A percentile compares a stretch with the other conserved stretches of the same genome.
These are phyloP conservation scores for Talaromyces islandicus DNA, from an alignment of 2,329 filamentous ascomycete genomes.

Conservation along the genomic window DNA sequence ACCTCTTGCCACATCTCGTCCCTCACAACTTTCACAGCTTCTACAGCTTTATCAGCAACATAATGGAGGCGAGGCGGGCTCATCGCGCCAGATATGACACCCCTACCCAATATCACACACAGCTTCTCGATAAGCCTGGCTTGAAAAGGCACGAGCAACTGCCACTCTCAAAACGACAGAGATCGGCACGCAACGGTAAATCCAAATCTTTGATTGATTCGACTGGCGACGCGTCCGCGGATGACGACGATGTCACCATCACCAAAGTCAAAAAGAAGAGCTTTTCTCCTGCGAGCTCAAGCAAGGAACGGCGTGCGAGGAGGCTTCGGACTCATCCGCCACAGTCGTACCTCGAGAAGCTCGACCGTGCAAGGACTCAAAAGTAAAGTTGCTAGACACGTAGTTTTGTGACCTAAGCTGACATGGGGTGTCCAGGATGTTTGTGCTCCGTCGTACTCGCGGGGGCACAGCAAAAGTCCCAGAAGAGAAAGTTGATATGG, in stretches of 20 bases:
- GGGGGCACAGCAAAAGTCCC: slow-evolving; percentile 39
- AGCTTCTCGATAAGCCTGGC: neutral
- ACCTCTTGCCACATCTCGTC: neutral
- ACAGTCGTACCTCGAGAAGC: slow-evolving; percentile 40
- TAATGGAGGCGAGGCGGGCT: neutral
- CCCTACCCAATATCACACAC: neutral
- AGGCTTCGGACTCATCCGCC: slow-evolving; percentile 40
- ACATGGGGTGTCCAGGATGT: slow-evolving; percentile 40
- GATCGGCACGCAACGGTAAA: neutral
- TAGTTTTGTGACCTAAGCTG: neutral
- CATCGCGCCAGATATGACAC: neutral
- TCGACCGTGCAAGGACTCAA: slow-evolving; percentile 45
- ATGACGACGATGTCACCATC: slow-evolving; percentile 7
- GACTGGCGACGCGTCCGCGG: slow-evolving; percentile 15
- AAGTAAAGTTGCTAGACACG: slow-evolving; percentile 23
- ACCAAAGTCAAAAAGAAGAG: neutral
- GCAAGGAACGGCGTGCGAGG: slow-evolving; percentile 34
- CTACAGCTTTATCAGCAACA: too few relatives aligned
- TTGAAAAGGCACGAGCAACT: neutral
- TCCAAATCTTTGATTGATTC: neutral
- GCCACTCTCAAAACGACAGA: neutral
- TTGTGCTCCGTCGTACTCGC: slow-evolving; percentile 48
- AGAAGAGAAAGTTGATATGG: slow-evolving; percentile 50
- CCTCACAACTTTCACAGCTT: neutral
- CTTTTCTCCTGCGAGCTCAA: neutral